These are phyloP conservation scores for Cladosporium velox DNA, from an alignment of 2,329 filamentous ascomycete species.

Conservation along the genomic window DNA sequence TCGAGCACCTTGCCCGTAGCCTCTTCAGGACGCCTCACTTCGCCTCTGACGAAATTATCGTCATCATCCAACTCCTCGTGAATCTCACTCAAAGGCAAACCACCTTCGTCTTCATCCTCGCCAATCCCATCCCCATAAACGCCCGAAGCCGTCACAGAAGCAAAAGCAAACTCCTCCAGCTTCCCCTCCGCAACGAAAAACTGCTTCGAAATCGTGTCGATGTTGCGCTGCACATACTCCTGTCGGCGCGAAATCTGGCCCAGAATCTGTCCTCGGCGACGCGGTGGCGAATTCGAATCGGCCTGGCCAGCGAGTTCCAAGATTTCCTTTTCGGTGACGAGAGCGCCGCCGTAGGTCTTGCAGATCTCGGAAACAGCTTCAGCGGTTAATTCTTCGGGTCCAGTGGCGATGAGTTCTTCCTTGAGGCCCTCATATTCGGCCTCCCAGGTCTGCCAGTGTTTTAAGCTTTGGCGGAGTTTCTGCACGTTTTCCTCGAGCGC, in stretches of 20 bases:
- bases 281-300: constrained; percentile 43
- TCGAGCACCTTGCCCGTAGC: constrained; percentile 68
- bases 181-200: constrained; percentile 69
- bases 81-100: constrained; percentile 83
- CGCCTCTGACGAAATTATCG: constrained; percentile 71
- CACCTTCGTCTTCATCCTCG: constrained; percentile 59
- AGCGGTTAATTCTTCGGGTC: constrained; percentile 44
- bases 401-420: constrained; percentile 69
- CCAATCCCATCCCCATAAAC: constrained; percentile 39
- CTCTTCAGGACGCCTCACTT: constrained; percentile 60
- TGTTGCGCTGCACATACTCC: constrained; percentile 86
- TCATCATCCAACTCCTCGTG: constrained; percentile 89
- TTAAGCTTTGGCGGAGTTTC: constrained; percentile 72
- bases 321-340: constrained; percentile 65
- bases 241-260: constrained; percentile 72
- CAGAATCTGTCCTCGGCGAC: constrained; percentile 64
- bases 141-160: constrained; percentile 37
- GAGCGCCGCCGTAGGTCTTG: constrained; percentile 61
- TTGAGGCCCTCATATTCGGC: constrained; percentile 88
- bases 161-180: constrained; percentile 59
- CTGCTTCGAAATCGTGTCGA: constrained; percentile 71
- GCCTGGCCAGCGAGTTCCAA: constrained; percentile 52
- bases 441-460: constrained; percentile 89
- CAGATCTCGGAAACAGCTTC: constrained; percentile 48
- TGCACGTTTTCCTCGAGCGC: constrained; percentile 74